These are phyloP conservation scores for Penicillium daleae DNA, from an alignment of 495 filamentous ascomycete genomes.

Conservation along the genomic window DNA sequence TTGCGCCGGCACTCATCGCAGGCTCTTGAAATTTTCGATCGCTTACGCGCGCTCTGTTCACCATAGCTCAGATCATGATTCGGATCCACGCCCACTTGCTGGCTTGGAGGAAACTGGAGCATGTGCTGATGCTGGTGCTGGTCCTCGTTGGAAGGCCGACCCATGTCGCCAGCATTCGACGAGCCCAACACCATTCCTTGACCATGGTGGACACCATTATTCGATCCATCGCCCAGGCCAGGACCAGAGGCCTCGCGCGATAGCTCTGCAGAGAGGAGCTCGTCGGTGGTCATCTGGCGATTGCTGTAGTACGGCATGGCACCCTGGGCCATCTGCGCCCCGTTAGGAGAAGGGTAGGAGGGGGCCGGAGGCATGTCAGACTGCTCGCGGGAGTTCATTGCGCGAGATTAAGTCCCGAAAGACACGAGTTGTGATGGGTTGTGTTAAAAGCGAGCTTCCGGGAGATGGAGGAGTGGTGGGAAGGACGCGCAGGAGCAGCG, in stretches of 20 bases:
- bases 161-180: conserved; percentile 46
- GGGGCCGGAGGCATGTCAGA: conserved; percentile 52
- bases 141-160: conserved; percentile 44
- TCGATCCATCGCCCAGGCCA: conserved; percentile 47
- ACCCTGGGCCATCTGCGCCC: conserved; percentile 53
- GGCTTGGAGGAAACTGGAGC: conserved; percentile 51
- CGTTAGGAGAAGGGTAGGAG: conserved; percentile 55
- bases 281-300: conserved; percentile 52
- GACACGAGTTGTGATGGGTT: conserved; percentile 17
- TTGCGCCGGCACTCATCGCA: conserved; percentile 96
- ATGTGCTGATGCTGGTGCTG: conserved; percentile 53
- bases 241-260: conserved; percentile 50
- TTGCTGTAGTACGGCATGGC: conserved; percentile 51
- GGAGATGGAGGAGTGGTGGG: conserved; percentile 37
- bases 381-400: conserved; percentile 53
- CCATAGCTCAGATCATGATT: conserved; percentile 55
- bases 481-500: conserved; percentile 39
- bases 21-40: conserved; percentile 89
- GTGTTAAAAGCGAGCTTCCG: conserved; percentile 31
- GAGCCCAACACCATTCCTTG: conserved; percentile 50
- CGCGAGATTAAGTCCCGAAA: conserved; percentile 18
- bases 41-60: conserved; percentile 74
- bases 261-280: conserved; percentile 50
- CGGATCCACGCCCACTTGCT: conserved; percentile 56
- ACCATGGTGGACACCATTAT: conserved; percentile 46